A percentile compares a stretch with the other conserved stretches of the same genome.
phyloP scores from a whole-genome alignment of 164 flowering plant species.

The Stephania yunnanensis region DNA sequence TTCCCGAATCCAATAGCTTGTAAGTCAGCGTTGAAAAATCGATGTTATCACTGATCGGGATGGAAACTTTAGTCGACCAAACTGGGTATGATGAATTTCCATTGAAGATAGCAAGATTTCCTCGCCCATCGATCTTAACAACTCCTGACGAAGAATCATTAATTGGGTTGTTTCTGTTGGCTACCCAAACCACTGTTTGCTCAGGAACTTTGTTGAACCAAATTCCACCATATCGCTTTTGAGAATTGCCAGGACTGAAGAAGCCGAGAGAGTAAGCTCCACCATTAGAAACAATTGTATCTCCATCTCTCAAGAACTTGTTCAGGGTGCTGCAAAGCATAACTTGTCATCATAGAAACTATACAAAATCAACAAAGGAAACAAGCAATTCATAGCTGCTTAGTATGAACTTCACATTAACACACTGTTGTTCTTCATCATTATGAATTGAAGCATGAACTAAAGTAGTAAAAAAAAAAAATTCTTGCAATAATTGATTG shows the following conservation, averaged over 20 bases:
- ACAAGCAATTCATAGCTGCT: too few relatives aligned
- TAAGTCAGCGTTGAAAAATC: constrained; percentile 9
- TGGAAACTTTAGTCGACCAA: constrained; percentile 28
- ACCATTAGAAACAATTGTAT: constrained; percentile 26
- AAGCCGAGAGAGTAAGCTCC: constrained; percentile 36
- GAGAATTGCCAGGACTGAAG: constrained; percentile 32
- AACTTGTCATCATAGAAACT: too few relatives aligned
- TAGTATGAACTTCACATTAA: too few relatives aligned
- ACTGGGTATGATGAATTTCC: constrained; percentile 15
- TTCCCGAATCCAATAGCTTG: constrained; percentile 42
- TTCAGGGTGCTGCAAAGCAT: not conserved
- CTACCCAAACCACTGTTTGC: constrained; percentile 46
- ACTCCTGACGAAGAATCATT: constrained; percentile 28
- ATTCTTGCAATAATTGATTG: too few relatives aligned
- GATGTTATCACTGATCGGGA: not conserved
- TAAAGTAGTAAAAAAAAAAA: too few relatives aligned
- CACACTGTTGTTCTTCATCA: too few relatives aligned
- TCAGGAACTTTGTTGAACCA: constrained; percentile 34
- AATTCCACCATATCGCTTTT: constrained; percentile 35
- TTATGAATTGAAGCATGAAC: too few relatives aligned
- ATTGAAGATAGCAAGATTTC: constrained; percentile 12
- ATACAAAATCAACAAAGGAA: too few relatives aligned
- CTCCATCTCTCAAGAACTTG: constrained; percentile 16
- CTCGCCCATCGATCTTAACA: constrained; percentile 19
- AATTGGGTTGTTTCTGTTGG: constrained; percentile 45